These are phyloP conservation scores for Mycothermus thermophilus DNA, from an alignment of 495 filamentous ascomycete genomes.

Conservation along the genomic window DNA sequence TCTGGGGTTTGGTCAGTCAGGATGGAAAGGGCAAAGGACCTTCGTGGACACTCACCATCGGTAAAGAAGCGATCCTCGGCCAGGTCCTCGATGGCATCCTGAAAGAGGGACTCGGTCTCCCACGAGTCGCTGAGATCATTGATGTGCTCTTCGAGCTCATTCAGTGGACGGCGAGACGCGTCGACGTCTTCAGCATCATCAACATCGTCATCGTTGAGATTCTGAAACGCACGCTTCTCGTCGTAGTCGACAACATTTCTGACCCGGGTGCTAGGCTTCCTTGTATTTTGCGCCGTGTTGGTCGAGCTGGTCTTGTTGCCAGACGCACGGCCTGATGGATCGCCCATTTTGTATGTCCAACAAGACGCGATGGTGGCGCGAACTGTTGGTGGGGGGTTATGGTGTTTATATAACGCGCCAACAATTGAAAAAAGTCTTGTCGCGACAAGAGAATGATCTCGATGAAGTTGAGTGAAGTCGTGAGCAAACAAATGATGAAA, in stretches of 20 bases:
- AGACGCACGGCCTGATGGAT: constrained; percentile 5
- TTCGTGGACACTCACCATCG: constrained; percentile 36
- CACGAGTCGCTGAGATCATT: constrained; percentile 49
- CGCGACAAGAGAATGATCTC: too few relatives aligned
- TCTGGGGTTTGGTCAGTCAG: constrained; percentile 7
- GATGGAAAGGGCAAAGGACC: neutral
- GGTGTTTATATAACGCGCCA: too few relatives aligned
- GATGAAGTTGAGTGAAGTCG: neutral
- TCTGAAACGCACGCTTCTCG: constrained; percentile 71
- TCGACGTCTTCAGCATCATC: constrained; percentile 7
- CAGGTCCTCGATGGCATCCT: constrained; percentile 50
- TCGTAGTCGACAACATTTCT: constrained; percentile 84
- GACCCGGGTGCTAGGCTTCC: constrained; percentile 69
- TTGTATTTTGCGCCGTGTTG: constrained; percentile 15
- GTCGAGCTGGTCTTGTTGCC: constrained; percentile 5
- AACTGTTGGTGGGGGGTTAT: neutral
- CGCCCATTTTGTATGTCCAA: constrained; percentile 6
- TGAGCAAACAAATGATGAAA: constrained; percentile 1
- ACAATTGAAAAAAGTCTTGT: too few relatives aligned
- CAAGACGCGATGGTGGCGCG: neutral
- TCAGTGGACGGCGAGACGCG: constrained; percentile 19
- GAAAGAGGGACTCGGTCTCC: constrained; percentile 55
- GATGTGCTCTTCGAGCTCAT: constrained; percentile 43
- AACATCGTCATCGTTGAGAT: constrained; percentile 43
- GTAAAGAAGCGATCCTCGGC: constrained; percentile 47